Evolutionary conservation across 2,329 filamentous ascomycete genomes (phyloP).

Genomic region (Aureobasidium mangrovei): DNA sequence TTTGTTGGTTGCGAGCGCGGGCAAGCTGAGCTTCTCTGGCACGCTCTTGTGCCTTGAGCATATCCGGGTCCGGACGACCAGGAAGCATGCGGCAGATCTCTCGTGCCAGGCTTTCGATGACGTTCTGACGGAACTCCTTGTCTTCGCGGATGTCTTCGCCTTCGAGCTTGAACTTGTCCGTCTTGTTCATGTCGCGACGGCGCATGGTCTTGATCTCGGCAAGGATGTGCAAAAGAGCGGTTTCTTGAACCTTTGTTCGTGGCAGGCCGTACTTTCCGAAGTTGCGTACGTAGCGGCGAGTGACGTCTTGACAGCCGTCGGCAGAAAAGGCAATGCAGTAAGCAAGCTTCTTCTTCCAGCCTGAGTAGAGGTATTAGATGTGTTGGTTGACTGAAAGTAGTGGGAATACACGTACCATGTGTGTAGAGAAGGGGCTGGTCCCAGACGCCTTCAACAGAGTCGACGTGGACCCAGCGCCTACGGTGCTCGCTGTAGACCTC

Average conservation of each 20-base stretch:
- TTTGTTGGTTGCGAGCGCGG: conserved; percentile 18
- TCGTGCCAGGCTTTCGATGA: conserved; percentile 64
- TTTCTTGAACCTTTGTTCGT: conserved; percentile 73
- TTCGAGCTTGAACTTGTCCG: conserved; percentile 71
- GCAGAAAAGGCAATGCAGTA: conserved; percentile 96
- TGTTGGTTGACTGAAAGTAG: background rate
- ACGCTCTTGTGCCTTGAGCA: conserved; percentile 38
- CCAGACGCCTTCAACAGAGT: conserved; percentile 90
- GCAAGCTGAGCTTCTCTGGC: conserved; percentile 26
- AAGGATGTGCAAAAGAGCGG: conserved; percentile 83
- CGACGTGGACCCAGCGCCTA: conserved; percentile 92
- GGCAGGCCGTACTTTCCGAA: conserved; percentile 59
- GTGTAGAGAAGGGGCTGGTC: conserved; percentile 88
- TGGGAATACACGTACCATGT: conserved; percentile 51
- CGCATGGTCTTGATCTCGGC: conserved; percentile 83
- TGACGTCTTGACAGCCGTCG: conserved; percentile 65
- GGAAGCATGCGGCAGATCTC: conserved; percentile 62
- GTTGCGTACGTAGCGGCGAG: conserved; percentile 62
- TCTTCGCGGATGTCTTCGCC: conserved; percentile 72
- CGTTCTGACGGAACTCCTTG: conserved; percentile 63
- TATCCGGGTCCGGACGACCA: conserved; percentile 41
- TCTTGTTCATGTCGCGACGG: conserved; percentile 75
- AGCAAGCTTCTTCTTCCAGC: conserved; percentile 92
- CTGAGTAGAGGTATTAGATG: conserved; percentile 29
- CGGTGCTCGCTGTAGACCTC: conserved; percentile 94